Conservation (phyloP, 2,329 filamentous ascomycete species). For the Pseudogymnoascus verrucosus region DNA sequence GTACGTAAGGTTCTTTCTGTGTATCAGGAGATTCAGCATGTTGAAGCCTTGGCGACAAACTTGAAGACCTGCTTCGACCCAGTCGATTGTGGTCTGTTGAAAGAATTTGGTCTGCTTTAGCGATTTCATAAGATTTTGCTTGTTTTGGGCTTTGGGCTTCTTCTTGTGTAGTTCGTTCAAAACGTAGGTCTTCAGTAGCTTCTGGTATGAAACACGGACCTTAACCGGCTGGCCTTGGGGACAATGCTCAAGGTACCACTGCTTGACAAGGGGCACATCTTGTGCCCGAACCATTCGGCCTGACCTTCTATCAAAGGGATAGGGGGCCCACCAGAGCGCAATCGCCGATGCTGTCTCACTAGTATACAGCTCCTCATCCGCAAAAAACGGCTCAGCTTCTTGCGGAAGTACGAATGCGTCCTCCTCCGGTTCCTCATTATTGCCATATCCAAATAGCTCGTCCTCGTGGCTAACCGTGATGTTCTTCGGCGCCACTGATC, state of each 20-base stretch:
- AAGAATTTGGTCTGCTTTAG: constrained; percentile 98
- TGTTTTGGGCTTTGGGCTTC: constrained; percentile 89
- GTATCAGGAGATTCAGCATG: constrained; percentile 96
- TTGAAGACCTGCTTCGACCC: constrained; percentile 97
- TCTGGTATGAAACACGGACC: constrained; percentile 96
- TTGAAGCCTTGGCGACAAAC: constrained; percentile 98
- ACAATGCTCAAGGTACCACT: constrained; percentile 96
- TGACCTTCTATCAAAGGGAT: constrained; percentile 87
- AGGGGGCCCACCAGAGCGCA: constrained; percentile 95
- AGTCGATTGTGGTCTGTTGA: constrained; percentile 98
- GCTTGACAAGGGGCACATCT: constrained; percentile 93
- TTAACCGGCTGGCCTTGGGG: constrained; percentile 89
- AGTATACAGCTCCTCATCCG: constrained; percentile 81
- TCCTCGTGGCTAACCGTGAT: constrained; percentile 89
- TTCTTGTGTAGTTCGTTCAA: constrained; percentile 96
- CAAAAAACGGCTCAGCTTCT: constrained; percentile 78
- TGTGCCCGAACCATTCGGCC: constrained; percentile 95
- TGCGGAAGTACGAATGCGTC: constrained; percentile 79
- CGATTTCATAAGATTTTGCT: constrained; percentile 81
- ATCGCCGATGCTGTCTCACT: constrained; percentile 87
- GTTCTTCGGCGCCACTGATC: constrained; percentile 89
- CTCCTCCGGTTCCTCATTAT: constrained; percentile 60
- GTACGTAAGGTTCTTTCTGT: constrained; percentile 97
- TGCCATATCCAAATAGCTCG: constrained; percentile 77
- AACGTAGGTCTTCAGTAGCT: constrained; percentile 90